Evolutionary conservation across 495 filamentous ascomycete species (phyloP).

Genomic region (Schizothecium vesticola): DNA sequence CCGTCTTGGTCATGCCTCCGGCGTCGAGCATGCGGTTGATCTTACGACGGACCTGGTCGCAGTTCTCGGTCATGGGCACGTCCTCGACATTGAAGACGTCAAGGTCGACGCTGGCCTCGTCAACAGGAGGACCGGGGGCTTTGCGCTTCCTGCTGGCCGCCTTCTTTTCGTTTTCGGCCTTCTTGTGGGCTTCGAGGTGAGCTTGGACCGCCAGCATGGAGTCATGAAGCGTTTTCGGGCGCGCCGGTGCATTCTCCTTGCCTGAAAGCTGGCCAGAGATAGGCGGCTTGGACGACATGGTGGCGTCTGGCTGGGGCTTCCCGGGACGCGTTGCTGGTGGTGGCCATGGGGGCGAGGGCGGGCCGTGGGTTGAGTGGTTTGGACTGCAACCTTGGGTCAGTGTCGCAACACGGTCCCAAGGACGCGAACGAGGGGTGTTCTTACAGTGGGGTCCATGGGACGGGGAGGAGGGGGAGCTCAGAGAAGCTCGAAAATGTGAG

Average conservation of each 20-base stretch:
- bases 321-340: background rate
- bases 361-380: background rate
- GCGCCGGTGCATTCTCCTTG: conserved; percentile 3
- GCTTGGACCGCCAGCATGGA: background rate
- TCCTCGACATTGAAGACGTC: conserved; percentile 20
- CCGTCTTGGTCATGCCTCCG: conserved; percentile 44
- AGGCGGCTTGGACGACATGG: conserved; percentile 1
- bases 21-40: conserved; percentile 40
- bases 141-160: conserved; percentile 32
- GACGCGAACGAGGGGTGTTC: background rate
- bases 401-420: background rate
- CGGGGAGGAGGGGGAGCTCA: background rate
- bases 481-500: background rate
- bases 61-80: conserved; percentile 23
- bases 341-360: background rate
- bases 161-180: background rate
- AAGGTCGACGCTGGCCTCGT: conserved; percentile 17
- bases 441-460: conserved; percentile 4
- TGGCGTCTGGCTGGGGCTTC: background rate
- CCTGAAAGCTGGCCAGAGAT: conserved; percentile 4
- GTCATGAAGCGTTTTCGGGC: background rate
- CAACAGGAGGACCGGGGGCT: conserved; percentile 18
- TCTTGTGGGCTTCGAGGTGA: background rate
- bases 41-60: conserved; percentile 38
- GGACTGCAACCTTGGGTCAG: background rate